Percentiles rank a stretch among this genome's conserved stretches.
These are phyloP conservation scores for Boletus rufocinnamomeus DNA, from an alignment of 768 basidiomycete species.

Conservation along the genomic window DNA sequence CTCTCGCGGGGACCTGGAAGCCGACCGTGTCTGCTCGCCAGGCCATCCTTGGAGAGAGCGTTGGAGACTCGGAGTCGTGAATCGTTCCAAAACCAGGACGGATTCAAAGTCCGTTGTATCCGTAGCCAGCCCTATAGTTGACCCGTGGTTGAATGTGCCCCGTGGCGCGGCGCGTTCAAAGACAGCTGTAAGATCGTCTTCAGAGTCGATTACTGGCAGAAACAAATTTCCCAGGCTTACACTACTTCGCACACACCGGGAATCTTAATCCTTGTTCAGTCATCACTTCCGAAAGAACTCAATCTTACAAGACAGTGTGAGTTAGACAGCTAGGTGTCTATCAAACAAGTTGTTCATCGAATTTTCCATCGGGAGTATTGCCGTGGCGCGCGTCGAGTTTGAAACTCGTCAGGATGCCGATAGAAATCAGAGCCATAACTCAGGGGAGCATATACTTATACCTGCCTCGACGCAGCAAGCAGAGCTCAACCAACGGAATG, in stretches of 20 bases:
- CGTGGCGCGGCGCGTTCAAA: neutral
- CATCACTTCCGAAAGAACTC: too few species aligned
- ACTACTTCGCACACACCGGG: too few species aligned
- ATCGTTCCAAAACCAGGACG: neutral
- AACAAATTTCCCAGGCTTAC: too few species aligned
- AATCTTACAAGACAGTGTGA: too few species aligned
- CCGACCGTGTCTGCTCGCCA: neutral
- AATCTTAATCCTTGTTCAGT: too few species aligned
- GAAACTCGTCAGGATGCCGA: neutral
- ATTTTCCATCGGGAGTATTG: too few species aligned
- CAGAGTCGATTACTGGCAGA: too few species aligned
- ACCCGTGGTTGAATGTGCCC: neutral
- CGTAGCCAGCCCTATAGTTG: neutral
- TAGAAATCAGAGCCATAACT: neutral
- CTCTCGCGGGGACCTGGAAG: too few species aligned
- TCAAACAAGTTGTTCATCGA: neutral
- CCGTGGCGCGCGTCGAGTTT: too few species aligned
- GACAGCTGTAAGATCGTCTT: too few species aligned
- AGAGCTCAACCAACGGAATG: neutral
- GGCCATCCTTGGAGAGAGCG: neutral
- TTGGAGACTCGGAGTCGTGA: too few species aligned
- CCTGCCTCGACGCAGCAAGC: neutral
- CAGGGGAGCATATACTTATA: neutral
- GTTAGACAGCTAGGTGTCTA: neutral
- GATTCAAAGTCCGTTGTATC: neutral